Base-by-base conservation (phyloP, 441 rosid genomes). In the Adansonia grandidieri region DNA sequence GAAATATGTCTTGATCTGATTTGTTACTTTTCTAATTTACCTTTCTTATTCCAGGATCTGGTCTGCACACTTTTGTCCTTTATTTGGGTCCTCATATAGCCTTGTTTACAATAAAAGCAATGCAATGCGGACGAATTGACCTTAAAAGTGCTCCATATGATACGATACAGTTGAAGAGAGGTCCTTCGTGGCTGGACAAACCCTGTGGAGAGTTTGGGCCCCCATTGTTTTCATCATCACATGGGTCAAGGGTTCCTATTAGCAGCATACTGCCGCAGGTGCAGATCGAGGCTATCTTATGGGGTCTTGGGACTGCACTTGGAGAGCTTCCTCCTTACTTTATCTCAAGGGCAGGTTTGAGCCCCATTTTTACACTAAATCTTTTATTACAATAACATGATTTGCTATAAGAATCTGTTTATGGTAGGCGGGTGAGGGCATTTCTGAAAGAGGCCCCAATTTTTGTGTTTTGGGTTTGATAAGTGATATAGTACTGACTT, bases 81-180 rank as follows among this genome's bases (percentile, higher is more conserved):
- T 96, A 96, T 86, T 86, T 96, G 85, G 99, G 99, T 75, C 99
- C 99, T 69, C 99, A 94, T 76, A 88, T 96, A 80, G 98, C 99
- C 37, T 73, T 93, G 28, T 91, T 93, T 85, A 94, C 99, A 56
- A 87, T 96, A 48, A 96, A 91, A 84, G 99, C 98, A 79, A 88
- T 91, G 92, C 91, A 91, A n/a, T 96, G 98, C 84, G 97, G 97
- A 75, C 93, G 97, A 64, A 87, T 92, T 77, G 99, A 96, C 89
- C 80, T 96, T 73, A 96, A 96, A 85, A 88, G 86, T 84, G 98
- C 97, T 62, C 83, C 90, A 47, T 96, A 96, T 75, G 99, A 96
- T 82, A 96, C 98, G 22, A 94, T 94, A 82, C 97, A 89, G 91
- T 81, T 96, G 81, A 91, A 94, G 85, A 89, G 91, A 73, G 89